Percentiles rank a stretch among this genome's conserved stretches.
Conservation (phyloP, 2,329 filamentous ascomycete genomes). For the Fusarium succisae region DNA sequence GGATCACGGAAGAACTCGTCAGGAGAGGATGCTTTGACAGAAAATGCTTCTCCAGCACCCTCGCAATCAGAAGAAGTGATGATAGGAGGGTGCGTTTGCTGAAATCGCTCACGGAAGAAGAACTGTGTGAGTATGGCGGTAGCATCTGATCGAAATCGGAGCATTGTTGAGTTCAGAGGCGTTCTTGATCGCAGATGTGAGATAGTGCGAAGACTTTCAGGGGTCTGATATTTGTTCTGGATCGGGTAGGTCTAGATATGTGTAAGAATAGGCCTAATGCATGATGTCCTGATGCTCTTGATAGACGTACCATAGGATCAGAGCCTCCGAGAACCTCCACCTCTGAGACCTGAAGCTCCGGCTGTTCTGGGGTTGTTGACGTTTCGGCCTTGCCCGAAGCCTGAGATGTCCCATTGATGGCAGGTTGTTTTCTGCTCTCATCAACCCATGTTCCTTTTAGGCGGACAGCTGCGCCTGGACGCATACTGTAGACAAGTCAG, state of each 20-base stretch:
- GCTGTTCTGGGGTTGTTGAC: conserved; percentile 1
- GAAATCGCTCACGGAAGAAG: conserved; percentile 75
- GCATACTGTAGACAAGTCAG: conserved; percentile 65
- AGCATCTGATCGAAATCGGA: conserved; percentile 84
- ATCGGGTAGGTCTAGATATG: conserved; percentile 82
- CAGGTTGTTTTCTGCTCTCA: conserved; percentile 20
- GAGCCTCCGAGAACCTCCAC: conserved; percentile 79
- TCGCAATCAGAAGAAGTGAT: conserved; percentile 98
- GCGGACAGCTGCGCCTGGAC: conserved; percentile 82
- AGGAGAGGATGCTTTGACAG: conserved; percentile 61
- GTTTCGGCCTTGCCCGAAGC: not conserved
- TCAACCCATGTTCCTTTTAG: conserved; percentile 78
- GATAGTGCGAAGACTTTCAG: conserved; percentile 87
- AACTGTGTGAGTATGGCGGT: conserved; percentile 78
- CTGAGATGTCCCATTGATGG: not conserved
- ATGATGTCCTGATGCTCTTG: not conserved
- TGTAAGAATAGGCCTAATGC: not conserved
- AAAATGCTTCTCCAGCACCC: conserved; percentile 93
- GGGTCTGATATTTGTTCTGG: conserved; percentile 94
- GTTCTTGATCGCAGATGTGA: conserved; percentile 88
- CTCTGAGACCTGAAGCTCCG: conserved; percentile 77
- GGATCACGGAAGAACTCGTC: conserved; percentile 78
- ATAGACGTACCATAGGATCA: conserved; percentile 74
- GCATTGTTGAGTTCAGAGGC: conserved; percentile 80
- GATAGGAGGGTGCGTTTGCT: conserved; percentile 90